phyloP scores from a whole-genome alignment of 2,329 filamentous ascomycete species.

The Fusarium pseudoanthophilum region DNA sequence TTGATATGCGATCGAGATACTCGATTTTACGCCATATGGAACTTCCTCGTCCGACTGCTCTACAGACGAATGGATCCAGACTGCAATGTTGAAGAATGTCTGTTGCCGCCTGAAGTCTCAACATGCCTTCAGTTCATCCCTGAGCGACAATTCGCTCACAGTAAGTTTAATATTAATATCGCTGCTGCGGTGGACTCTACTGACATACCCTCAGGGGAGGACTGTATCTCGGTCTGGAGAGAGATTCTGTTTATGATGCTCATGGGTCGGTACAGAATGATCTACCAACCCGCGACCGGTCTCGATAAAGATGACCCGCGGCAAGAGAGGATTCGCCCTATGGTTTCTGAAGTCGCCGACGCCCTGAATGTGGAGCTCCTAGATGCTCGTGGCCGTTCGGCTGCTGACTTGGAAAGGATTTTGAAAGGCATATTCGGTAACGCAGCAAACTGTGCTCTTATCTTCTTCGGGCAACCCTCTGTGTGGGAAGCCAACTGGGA shows the following conservation, averaged over 20 bases:
- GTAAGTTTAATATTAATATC: neutral
- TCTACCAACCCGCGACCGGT: neutral
- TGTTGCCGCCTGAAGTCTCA: neutral
- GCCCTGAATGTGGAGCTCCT: neutral
- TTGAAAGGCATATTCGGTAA: neutral
- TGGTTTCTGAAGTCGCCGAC: neutral
- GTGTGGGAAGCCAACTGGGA: neutral
- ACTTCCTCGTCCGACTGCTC: neutral
- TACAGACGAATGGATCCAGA: neutral
- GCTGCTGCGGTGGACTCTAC: neutral
- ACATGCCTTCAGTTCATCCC: neutral
- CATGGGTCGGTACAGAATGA: neutral
- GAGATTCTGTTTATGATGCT: neutral
- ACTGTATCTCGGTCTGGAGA: neutral
- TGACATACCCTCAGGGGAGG: neutral
- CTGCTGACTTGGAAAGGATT: neutral
- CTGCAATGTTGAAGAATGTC: neutral
- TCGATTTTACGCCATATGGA: neutral
- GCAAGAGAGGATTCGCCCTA: neutral
- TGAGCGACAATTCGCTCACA: accelerated
- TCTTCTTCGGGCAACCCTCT: neutral
- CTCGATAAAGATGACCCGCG: neutral
- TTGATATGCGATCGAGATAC: neutral
- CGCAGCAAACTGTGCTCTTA: neutral
- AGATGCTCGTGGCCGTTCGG: neutral